Conservation (phyloP, 169 alveolate genomes). For the Condylostoma magnum region DNA sequence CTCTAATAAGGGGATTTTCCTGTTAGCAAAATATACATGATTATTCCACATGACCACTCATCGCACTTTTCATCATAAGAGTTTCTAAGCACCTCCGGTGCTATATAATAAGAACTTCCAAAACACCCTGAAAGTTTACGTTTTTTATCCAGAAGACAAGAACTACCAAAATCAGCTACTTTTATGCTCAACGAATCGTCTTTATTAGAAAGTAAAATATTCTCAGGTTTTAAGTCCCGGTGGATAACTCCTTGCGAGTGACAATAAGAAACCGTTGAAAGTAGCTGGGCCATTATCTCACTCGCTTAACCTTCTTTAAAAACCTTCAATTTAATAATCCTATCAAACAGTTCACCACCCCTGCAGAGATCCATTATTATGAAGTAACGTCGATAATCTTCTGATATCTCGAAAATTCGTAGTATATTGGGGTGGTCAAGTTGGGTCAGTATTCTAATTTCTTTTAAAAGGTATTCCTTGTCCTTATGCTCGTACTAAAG, state of each 20-base stretch:
- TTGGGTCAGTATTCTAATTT: constrained; percentile 4
- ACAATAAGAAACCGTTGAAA: constrained; percentile 76
- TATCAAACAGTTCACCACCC: constrained; percentile 48
- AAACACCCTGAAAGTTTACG: constrained; percentile 17
- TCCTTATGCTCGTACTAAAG: constrained; percentile 14
- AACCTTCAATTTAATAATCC: constrained; percentile 27
- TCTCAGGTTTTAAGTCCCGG: constrained; percentile 97
- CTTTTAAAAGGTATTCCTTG: constrained; percentile 2
- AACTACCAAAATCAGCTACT: constrained; percentile 93
- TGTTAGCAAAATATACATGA: constrained; percentile 40
- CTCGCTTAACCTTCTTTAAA: constrained; percentile 37
- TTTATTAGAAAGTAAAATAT: constrained; percentile 87
- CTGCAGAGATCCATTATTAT: constrained; percentile 38
- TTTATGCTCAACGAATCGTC: constrained; percentile 86
- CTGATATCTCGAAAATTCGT: constrained; percentile 33
- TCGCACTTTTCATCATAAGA: constrained; percentile 45
- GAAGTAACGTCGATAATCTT: constrained; percentile 34
- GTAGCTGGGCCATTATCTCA: constrained; percentile 44
- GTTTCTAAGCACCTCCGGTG: constrained; percentile 67
- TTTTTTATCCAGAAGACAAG: background rate
- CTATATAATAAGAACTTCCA: constrained; percentile 73
- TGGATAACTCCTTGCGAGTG: constrained; percentile 87
- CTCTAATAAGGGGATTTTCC: constrained; percentile 47
- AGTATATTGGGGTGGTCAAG: constrained; percentile 44
- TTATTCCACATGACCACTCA: constrained; percentile 47